phyloP scores from a whole-genome alignment of 2,329 filamentous ascomycete species.

The Aspergillus eucalypticola region DNA sequence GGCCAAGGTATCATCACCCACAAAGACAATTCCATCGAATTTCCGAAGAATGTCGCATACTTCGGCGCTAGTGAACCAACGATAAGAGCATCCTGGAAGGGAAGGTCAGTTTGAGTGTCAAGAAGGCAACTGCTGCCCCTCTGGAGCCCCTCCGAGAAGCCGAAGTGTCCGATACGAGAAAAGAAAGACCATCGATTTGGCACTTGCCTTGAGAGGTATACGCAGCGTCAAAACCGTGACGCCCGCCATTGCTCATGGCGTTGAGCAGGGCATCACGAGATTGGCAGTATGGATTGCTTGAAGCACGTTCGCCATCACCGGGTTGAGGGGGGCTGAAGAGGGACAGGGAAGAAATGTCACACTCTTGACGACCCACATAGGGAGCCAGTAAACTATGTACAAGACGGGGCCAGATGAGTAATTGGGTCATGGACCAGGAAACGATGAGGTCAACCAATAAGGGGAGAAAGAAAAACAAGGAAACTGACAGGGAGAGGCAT shows the following conservation, averaged over 20 bases:
- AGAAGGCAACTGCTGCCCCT: not conserved
- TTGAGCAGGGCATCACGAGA: slow-evolving; percentile 39
- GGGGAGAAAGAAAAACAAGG: not conserved
- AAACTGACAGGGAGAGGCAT: slow-evolving; percentile 5
- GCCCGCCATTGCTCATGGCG: slow-evolving; percentile 45
- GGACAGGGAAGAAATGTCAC: slow-evolving; percentile 36
- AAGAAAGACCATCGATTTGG: not conserved
- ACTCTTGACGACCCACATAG: slow-evolving; percentile 40
- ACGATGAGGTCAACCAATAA: not conserved
- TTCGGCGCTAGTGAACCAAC: slow-evolving; percentile 45
- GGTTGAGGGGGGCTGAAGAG: slow-evolving; percentile 35
- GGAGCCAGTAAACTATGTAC: slow-evolving; percentile 35
- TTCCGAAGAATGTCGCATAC: slow-evolving; percentile 49
- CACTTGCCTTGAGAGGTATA: slow-evolving; percentile 40
- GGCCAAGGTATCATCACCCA: slow-evolving; percentile 44
- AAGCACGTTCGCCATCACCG: slow-evolving; percentile 14
- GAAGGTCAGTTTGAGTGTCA: slow-evolving; percentile 13
- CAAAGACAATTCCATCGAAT: slow-evolving; percentile 45
- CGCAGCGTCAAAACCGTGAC: slow-evolving; percentile 44
- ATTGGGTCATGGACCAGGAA: slow-evolving; percentile 8
- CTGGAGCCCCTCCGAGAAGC: not conserved
- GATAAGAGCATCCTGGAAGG: slow-evolving; percentile 42
- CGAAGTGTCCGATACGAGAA: not conserved
- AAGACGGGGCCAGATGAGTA: slow-evolving; percentile 18
- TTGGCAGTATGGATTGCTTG: slow-evolving; percentile 31